A percentile compares a stretch with the other conserved stretches of the same genome.
Conservation (phyloP, 768 basidiomycete species). For the Amanita polypyramis region DNA sequence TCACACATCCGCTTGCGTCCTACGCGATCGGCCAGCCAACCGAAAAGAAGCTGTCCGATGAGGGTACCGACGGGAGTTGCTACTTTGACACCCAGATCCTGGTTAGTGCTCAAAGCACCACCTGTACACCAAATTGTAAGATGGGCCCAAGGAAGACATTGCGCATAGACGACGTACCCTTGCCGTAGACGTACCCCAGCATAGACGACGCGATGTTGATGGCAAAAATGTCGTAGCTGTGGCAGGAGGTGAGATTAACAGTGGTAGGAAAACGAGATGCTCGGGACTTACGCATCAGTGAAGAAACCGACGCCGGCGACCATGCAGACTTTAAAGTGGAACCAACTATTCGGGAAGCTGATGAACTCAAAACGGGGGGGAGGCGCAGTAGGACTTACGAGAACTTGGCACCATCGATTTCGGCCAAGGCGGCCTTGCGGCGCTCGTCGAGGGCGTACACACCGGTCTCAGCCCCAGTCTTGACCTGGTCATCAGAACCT, state of each 20-base stretch:
- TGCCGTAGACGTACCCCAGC: conserved; percentile 74
- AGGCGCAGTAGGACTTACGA: conserved; percentile 37
- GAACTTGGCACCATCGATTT: conserved; percentile 82
- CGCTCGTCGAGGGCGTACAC: conserved; percentile 50
- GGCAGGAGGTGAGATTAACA: not conserved
- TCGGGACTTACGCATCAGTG: conserved; percentile 57
- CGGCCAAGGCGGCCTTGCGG: conserved; percentile 70
- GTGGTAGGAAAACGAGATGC: no score
- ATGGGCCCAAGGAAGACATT: not conserved
- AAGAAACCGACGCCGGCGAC: conserved; percentile 83
- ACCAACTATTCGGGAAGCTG: conserved; percentile 41
- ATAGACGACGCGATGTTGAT: conserved; percentile 81
- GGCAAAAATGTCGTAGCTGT: conserved; percentile 76
- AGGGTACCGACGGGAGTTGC: conserved; percentile 71
- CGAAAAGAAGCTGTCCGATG: conserved; percentile 67
- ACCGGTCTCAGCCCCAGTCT: conserved; percentile 14
- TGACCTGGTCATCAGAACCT: conserved; percentile 20
- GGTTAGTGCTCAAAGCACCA: conserved; percentile 36
- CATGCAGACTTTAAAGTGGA: conserved; percentile 70
- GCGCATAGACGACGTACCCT: conserved; percentile 13
- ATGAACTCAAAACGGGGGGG: not conserved
- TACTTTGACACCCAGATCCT: conserved; percentile 70
- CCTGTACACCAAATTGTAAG: not conserved
- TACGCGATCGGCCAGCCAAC: conserved; percentile 68
- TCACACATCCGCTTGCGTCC: conserved; percentile 76